A percentile compares a stretch with the other conserved stretches of the same genome.
Conservation (phyloP, 306 rosid genomes). For the Senna tora region DNA sequence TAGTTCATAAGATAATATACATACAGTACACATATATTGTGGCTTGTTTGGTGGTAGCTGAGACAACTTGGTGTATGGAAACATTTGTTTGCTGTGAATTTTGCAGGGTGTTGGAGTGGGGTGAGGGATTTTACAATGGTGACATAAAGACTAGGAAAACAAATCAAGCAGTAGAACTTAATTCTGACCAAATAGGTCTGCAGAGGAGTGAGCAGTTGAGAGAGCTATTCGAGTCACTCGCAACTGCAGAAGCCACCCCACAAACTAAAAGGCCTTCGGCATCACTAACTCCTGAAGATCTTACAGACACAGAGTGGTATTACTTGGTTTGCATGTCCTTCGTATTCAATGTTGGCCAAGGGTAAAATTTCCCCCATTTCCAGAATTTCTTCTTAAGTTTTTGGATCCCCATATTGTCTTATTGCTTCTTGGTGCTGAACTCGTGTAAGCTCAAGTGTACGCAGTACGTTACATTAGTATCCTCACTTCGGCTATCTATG, state of each 20-base stretch:
- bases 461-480: background rate
- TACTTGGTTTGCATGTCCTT: conserved; percentile 97
- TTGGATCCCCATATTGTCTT: conserved; percentile 12
- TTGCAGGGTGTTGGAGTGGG: conserved; percentile 75
- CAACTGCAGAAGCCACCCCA: conserved; percentile 59
- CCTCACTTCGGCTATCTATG: conserved; percentile 20
- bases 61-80: conserved; percentile 10
- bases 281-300: conserved; percentile 84
- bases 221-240: conserved; percentile 69
- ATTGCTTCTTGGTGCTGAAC: background rate
- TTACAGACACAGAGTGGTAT: conserved; percentile 87
- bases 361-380: conserved; percentile 51
- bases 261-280: conserved; percentile 76
- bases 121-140: conserved; percentile 89
- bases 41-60: background rate
- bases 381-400: background rate
- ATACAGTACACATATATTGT: background rate
- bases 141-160: conserved; percentile 90
- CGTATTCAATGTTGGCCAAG: conserved; percentile 76
- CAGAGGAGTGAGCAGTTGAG: conserved; percentile 78
- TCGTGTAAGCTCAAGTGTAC: background rate
- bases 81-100: conserved; percentile 11
- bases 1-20: background rate
- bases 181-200: conserved; percentile 69
- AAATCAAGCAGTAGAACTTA: conserved; percentile 63